Evolutionary conservation across 345 rosid species (phyloP).

Genomic region (Aethionema arabicum): DNA sequence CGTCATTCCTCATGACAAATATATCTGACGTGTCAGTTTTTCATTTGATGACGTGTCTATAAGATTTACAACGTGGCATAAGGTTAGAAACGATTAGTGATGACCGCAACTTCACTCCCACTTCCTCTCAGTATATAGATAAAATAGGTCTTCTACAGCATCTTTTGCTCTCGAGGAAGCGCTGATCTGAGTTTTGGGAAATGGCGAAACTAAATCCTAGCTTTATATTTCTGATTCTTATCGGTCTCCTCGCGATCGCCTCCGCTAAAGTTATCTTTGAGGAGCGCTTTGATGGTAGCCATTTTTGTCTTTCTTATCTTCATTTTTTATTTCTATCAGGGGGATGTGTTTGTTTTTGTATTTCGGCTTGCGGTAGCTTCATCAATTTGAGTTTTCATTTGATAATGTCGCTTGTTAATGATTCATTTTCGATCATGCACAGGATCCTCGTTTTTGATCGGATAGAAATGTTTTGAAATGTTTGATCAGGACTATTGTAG

Average conservation of each 20-base stretch:
- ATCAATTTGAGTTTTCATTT: not conserved
- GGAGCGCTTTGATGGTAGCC: slow-evolving; percentile 71
- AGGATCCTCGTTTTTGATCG: slow-evolving; percentile 5
- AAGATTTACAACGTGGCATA: slow-evolving; percentile 25
- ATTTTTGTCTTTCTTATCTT: not conserved
- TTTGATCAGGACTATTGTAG: slow-evolving; percentile 6
- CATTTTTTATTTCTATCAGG: not conserved
- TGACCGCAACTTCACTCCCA: slow-evolving; percentile 20
- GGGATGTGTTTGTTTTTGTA: not conserved
- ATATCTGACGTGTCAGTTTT: not conserved
- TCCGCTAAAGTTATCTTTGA: slow-evolving; percentile 68
- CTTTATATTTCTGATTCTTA: slow-evolving; percentile 22
- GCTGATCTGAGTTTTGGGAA: slow-evolving; percentile 15
- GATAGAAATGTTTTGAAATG: slow-evolving; percentile 2
- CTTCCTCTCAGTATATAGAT: slow-evolving; percentile 10
- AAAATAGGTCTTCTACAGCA: slow-evolving; percentile 7
- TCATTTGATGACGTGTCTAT: slow-evolving; percentile 31
- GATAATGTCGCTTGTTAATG: slow-evolving; percentile 2
- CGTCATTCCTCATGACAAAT: slow-evolving; percentile 41
- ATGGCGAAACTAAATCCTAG: slow-evolving; percentile 42
- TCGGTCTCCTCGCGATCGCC: slow-evolving; percentile 43
- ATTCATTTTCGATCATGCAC: slow-evolving; percentile 25
- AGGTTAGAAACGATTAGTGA: not conserved
- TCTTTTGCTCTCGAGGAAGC: slow-evolving; percentile 12
- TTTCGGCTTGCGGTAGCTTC: not conserved